phyloP scores from a whole-genome alignment of 2,329 filamentous ascomycete genomes.

The Penicillium sp. region DNA sequence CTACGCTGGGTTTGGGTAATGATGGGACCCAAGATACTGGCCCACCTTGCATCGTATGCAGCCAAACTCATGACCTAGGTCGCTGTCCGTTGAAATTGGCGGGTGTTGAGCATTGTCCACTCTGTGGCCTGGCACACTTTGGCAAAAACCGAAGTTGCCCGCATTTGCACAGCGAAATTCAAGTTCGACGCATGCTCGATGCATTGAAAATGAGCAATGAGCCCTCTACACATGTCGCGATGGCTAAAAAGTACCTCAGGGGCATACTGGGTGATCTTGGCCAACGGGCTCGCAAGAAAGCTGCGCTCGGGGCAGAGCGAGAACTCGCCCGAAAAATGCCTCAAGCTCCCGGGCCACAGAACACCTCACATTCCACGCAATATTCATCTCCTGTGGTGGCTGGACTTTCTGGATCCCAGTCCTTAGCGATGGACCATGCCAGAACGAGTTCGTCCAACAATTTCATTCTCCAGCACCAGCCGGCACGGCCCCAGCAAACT shows the following conservation, averaged over 20 bases:
- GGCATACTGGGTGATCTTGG: slow-evolving; percentile 61
- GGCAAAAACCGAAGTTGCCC: slow-evolving; percentile 63
- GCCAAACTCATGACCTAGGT: slow-evolving; percentile 58
- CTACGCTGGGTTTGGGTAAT: slow-evolving; percentile 7
- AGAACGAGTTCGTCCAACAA: neutral
- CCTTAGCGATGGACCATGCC: too few species aligned
- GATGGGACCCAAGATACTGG: slow-evolving; percentile 24
- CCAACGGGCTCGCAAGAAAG: slow-evolving; percentile 51
- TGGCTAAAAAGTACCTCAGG: slow-evolving; percentile 61
- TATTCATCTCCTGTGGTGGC: neutral
- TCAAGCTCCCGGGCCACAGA: neutral
- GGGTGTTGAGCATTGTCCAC: slow-evolving; percentile 64
- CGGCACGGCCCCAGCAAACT: neutral
- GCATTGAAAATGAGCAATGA: slow-evolving; percentile 64
- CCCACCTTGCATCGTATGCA: slow-evolving; percentile 58
- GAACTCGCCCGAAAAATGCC: neutral
- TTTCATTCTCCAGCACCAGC: neutral
- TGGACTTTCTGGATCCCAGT: neutral
- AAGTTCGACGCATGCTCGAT: slow-evolving; percentile 67
- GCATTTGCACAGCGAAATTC: slow-evolving; percentile 64
- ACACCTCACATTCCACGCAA: neutral
- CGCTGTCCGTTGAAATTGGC: slow-evolving; percentile 64
- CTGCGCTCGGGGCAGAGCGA: slow-evolving; percentile 6
- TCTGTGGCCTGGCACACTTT: slow-evolving; percentile 67
- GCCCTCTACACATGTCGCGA: slow-evolving; percentile 55